Evolutionary conservation across 768 basidiomycete genomes (phyloP), one percentile per base, ranked within the genome.

Genomic region (Podaxis carcinomalis): DNA sequence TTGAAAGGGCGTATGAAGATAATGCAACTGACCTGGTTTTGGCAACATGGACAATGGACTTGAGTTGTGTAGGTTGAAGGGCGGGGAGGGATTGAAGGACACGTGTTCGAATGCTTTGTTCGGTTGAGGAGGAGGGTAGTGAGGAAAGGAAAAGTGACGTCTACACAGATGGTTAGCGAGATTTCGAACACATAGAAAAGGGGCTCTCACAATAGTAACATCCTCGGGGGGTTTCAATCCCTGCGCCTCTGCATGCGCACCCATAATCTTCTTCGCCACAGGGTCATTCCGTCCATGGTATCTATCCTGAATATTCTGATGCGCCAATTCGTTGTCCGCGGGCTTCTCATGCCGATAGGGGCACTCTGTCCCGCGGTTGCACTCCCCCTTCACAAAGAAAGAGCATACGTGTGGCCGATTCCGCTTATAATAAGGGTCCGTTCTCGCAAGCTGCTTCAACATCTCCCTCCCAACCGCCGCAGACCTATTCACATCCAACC

Each of bases 311-410:
- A 98, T 88, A 69, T 93, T 98, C 74, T 99, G 96, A 67, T 94
- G 89, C 11, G 92, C 83, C 49, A 95, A 73, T 42, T 88, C 93
- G 63, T 90, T 91, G 66, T 94, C 83, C 16, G 81, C 82, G 0
- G 93, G 93, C 69, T 89, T 84, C 72, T 99, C 97, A 68, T 98
- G 96, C 63, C 95, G 90, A 73, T 93, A 98, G 1, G 97, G 97
- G 72, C 97, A 99, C 62, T 96, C 94, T 13, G 77, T 75, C 5
- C 97, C 97, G 46, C 97, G 85, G 42, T 81, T 93, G 72, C 97
- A 99, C 58, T 95, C 91, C 0, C 97, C 97, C 75, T 98, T 99
- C 53, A 83, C 88, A 70, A 88, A 98, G 82, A 98, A 98, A 1
- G 92, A 93, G 73, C 97, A 99, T 13, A 97, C 70, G 65, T 98